Evolutionary conservation across 495 filamentous ascomycete species (phyloP).

Genomic region (Immersiella caudata): DNA sequence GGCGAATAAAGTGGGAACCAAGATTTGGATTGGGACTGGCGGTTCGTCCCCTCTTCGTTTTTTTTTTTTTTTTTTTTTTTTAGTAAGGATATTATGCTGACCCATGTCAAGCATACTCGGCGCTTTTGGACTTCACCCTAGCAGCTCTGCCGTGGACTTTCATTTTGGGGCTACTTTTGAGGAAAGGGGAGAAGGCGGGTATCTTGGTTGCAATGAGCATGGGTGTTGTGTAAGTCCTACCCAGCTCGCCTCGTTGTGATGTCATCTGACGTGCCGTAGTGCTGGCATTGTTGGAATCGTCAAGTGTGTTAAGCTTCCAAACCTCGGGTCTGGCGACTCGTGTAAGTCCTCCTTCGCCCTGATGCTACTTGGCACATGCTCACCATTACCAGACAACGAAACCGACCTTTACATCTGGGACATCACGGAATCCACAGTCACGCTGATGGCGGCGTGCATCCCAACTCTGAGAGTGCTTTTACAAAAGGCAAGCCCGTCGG

Average conservation of each 20-base stretch:
- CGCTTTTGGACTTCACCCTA: slow-evolving; percentile 39
- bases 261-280: neutral
- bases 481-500: too few relatives aligned
- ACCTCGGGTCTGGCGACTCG: neutral
- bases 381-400: neutral
- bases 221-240: slow-evolving; percentile 39
- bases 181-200: slow-evolving; percentile 35
- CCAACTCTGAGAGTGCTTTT: slow-evolving; percentile 11
- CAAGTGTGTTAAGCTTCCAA: slow-evolving; percentile 1
- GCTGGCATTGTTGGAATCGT: neutral
- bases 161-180: slow-evolving; percentile 27
- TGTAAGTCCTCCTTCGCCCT: neutral
- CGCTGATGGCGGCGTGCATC: slow-evolving; percentile 6
- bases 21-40: slow-evolving; percentile 8
- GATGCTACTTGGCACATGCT: too few relatives aligned
- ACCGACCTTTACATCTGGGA: neutral
- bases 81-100: slow-evolving; percentile 5
- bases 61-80: too few relatives aligned
- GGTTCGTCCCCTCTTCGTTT: too few relatives aligned
- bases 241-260: too few relatives aligned
- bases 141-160: slow-evolving; percentile 40
- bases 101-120: slow-evolving; percentile 38
- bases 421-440: neutral
- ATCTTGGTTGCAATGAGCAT: slow-evolving; percentile 37
- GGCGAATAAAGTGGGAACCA: neutral